These are phyloP conservation scores for Aquilaria yunnanensis DNA, from an alignment of 345 rosid species.

Conservation along the genomic window DNA sequence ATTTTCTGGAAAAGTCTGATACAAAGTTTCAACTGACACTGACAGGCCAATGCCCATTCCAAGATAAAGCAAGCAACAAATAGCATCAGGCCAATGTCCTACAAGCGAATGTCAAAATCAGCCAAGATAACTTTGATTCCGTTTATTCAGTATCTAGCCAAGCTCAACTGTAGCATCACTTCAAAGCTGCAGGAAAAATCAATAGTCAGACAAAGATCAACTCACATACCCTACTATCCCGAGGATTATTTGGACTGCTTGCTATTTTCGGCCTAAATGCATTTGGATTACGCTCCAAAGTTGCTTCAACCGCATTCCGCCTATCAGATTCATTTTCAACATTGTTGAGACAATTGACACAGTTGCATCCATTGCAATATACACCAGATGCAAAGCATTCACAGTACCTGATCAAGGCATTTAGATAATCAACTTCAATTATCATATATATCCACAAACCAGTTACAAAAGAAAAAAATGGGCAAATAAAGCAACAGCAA, in stretches of 20 bases:
- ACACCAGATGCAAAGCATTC: constrained; percentile 98
- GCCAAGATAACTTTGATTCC: too few relatives aligned
- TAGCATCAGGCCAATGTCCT: too few relatives aligned
- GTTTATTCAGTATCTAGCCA: too few relatives aligned
- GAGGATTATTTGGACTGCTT: constrained; percentile 84
- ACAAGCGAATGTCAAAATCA: too few relatives aligned
- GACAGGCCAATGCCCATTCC: too few relatives aligned
- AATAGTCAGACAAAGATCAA: not conserved
- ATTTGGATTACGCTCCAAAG: constrained; percentile 93
- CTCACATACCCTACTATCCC: constrained; percentile 60
- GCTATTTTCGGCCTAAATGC: constrained; percentile 99
- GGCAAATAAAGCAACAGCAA: too few relatives aligned
- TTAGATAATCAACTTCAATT: constrained; percentile 3
- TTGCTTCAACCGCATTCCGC: constrained; percentile 90
- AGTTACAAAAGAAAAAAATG: not conserved
- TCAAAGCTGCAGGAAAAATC: not conserved
- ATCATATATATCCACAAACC: constrained; percentile 6
- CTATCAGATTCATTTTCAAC: constrained; percentile 88
- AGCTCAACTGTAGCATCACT: too few relatives aligned
- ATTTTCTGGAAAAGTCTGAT: too few relatives aligned
- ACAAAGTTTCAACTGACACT: too few relatives aligned
- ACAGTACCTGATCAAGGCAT: constrained; percentile 63
- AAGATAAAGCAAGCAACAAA: too few relatives aligned
- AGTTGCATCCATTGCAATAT: constrained; percentile 98
- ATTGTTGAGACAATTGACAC: constrained; percentile 87